Conservation (phyloP, 2,329 filamentous ascomycete species). For the Colletotrichum sp. region DNA sequence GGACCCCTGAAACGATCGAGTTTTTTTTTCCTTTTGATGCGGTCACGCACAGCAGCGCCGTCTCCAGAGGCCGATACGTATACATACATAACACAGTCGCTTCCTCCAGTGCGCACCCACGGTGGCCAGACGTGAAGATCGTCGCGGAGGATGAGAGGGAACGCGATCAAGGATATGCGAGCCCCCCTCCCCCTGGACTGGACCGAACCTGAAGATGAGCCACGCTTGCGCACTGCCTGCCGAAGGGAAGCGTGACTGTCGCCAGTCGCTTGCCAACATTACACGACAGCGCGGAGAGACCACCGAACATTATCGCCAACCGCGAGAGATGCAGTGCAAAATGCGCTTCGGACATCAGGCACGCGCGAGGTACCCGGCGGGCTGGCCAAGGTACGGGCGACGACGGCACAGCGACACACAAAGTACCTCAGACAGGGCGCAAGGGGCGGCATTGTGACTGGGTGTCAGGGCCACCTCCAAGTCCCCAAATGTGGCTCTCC, state of each 20-base stretch:
- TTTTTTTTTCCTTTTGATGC: slow-evolving; percentile 8
- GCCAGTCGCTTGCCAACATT: neutral
- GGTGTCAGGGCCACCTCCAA: slow-evolving; percentile 19
- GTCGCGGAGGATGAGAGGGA: neutral
- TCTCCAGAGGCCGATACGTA: neutral
- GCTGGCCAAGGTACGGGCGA: neutral
- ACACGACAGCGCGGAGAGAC: slow-evolving; percentile 2
- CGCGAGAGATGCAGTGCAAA: neutral
- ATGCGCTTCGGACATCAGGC: neutral
- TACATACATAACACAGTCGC: neutral
- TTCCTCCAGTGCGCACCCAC: neutral
- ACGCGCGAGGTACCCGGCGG: neutral
- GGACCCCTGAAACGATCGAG: slow-evolving; percentile 21
- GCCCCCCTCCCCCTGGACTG: neutral
- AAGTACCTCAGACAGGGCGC: slow-evolving; percentile 10
- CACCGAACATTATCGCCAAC: neutral
- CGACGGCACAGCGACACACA: neutral
- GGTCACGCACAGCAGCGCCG: neutral
- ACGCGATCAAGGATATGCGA: neutral
- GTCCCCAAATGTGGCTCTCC: slow-evolving; percentile 16
- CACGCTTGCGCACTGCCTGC: neutral
- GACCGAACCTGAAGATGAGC: neutral
- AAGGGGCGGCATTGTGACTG: slow-evolving; percentile 17
- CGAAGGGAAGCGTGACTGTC: neutral
- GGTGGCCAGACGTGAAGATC: neutral